Evolutionary conservation across 2,329 filamentous ascomycete genomes (phyloP).

Genomic region (Nakataea oryzae): DNA sequence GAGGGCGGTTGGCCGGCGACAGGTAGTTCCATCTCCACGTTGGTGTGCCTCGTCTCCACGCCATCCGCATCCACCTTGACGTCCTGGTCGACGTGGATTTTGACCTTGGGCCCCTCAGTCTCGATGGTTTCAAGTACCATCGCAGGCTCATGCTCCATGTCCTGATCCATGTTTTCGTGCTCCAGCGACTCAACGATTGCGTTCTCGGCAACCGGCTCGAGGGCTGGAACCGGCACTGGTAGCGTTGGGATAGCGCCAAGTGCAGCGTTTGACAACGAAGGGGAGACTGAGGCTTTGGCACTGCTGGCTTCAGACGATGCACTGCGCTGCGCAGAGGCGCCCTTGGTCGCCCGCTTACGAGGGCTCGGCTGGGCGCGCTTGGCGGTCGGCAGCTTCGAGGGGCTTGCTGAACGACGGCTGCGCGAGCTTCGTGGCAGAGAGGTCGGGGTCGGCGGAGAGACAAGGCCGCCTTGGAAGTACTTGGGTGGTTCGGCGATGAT

Average conservation of each 20-base stretch:
- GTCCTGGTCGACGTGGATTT: slow-evolving; percentile 59
- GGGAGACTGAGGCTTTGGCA: slow-evolving; percentile 14
- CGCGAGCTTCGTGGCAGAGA: slow-evolving; percentile 34
- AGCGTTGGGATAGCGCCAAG: slow-evolving; percentile 2
- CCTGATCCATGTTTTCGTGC: slow-evolving; percentile 17
- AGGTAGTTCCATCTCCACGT: slow-evolving; percentile 68
- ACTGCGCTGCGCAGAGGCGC: slow-evolving; percentile 25
- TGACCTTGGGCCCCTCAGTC: slow-evolving; percentile 37
- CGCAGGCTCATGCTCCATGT: slow-evolving; percentile 35
- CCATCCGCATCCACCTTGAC: slow-evolving; percentile 43
- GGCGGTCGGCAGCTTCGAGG: slow-evolving; percentile 31
- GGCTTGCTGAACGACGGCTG: slow-evolving; percentile 46
- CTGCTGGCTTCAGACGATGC: slow-evolving; percentile 23
- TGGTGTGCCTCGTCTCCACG: slow-evolving; percentile 59
- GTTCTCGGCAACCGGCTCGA: slow-evolving; percentile 14
- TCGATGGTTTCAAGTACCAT: slow-evolving; percentile 40
- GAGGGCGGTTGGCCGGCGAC: slow-evolving; percentile 56
- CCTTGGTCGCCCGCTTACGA: slow-evolving; percentile 39
- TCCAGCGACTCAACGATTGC: slow-evolving; percentile 9
- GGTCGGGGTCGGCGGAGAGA: slow-evolving; percentile 39
- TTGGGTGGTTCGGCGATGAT: slow-evolving; percentile 73
- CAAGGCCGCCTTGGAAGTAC: slow-evolving; percentile 36
- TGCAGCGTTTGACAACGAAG: slow-evolving; percentile 3
- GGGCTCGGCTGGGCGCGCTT: slow-evolving; percentile 40
- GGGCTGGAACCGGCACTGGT: slow-evolving; percentile 8